These are phyloP conservation scores for Echinochloa phyllopogon DNA, from an alignment of 176 grass and related monocot species.

Conservation along the genomic window DNA sequence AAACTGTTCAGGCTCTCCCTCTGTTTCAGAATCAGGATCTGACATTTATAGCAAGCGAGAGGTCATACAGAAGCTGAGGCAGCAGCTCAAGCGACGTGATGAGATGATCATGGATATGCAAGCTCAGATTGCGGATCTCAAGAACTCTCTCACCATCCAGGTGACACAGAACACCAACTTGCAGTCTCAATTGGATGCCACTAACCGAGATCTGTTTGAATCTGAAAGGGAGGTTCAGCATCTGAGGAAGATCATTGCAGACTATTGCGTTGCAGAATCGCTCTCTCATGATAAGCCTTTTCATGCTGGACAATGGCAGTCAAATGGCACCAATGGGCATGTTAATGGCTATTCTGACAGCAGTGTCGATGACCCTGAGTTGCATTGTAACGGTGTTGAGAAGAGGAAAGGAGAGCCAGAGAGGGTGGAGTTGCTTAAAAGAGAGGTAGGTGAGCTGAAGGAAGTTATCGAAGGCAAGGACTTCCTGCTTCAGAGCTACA, in stretches of 20 bases:
- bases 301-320: constrained; percentile 48
- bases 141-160: constrained; percentile 72
- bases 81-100: constrained; percentile 80
- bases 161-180: constrained; percentile 54
- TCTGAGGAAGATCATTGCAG: constrained; percentile 75
- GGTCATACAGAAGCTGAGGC: constrained; percentile 87
- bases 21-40: constrained; percentile 82
- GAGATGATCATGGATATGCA: constrained; percentile 95
- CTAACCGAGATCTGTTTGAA: constrained; percentile 76
- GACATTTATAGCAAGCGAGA: constrained; percentile 84
- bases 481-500: constrained; percentile 90
- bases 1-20: constrained; percentile 79
- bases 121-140: constrained; percentile 72
- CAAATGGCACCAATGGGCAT: constrained; percentile 50
- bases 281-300: constrained; percentile 53
- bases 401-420: constrained; percentile 59
- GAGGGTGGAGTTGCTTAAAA: constrained; percentile 68
- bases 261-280: constrained; percentile 57
- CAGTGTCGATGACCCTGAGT: constrained; percentile 52
- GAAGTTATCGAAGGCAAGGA: constrained; percentile 85
- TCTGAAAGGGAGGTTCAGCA: constrained; percentile 74
- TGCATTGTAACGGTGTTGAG: constrained; percentile 46
- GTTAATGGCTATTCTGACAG: constrained; percentile 65
- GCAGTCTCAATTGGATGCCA: constrained; percentile 66
- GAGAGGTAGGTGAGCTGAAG: constrained; percentile 69